Conservation (phyloP, 441 rosid genomes). For the Dalechampia spathulata region DNA sequence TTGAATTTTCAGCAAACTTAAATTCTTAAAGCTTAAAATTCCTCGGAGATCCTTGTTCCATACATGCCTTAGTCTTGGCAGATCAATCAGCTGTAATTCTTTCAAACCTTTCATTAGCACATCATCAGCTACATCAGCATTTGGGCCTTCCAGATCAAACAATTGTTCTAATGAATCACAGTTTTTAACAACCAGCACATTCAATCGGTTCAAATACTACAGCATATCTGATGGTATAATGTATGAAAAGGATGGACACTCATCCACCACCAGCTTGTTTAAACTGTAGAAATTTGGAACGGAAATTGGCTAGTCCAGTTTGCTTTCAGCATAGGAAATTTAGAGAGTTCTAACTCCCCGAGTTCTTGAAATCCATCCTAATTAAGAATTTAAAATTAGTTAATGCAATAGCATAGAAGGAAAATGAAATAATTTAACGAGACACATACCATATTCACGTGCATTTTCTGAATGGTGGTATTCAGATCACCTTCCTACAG, state of each 20-base stretch:
- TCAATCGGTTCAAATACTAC: no score
- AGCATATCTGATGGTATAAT: neutral
- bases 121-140: no score
- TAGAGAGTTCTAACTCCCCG: neutral
- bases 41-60: conserved; percentile 1
- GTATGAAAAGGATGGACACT: neutral
- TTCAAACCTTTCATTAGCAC: neutral
- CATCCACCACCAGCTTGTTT: neutral
- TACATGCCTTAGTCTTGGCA: conserved; percentile 6
- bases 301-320: neutral
- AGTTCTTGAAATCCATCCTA: neutral
- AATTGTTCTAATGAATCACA: neutral
- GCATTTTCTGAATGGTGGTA: neutral
- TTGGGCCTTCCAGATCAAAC: neutral
- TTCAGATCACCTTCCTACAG: conserved; percentile 10
- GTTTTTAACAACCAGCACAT: neutral
- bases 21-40: neutral
- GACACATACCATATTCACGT: neutral
- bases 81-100: neutral
- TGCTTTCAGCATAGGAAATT: neutral
- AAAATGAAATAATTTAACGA: no score
- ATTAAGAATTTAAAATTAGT: no score
- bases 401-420: no score
- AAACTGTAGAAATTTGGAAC: no score
- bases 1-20: conserved; percentile 1